Conservation (phyloP, 2,329 filamentous ascomycete species). For the Xylariaceae sp. region DNA sequence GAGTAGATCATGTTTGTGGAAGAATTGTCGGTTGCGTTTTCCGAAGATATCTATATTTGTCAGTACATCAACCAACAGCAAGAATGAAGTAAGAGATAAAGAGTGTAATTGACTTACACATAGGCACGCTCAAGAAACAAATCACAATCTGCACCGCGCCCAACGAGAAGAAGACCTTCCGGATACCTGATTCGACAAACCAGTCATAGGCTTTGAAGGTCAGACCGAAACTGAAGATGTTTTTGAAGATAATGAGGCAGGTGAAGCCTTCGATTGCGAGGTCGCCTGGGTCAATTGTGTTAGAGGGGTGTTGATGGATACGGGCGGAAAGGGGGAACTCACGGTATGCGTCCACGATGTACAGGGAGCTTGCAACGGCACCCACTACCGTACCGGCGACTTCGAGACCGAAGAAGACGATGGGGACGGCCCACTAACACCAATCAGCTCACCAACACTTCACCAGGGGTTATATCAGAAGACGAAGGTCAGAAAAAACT, state of each 20-base stretch:
- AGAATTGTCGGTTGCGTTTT: constrained; percentile 71
- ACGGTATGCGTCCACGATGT: constrained; percentile 91
- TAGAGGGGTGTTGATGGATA: background rate
- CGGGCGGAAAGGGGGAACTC: constrained; percentile 33
- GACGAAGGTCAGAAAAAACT: background rate
- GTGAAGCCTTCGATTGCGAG: constrained; percentile 85
- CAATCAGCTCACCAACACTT: too few species aligned
- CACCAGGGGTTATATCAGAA: background rate
- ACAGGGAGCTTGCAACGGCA: constrained; percentile 76
- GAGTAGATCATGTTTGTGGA: constrained; percentile 68
- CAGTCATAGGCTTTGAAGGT: constrained; percentile 83
- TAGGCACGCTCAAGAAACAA: constrained; percentile 68
- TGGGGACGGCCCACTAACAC: constrained; percentile 60
- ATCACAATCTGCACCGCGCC: constrained; percentile 72
- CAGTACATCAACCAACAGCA: too few species aligned
- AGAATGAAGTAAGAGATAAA: too few species aligned
- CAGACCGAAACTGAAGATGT: constrained; percentile 81
- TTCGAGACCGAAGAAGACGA: constrained; percentile 78
- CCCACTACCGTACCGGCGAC: constrained; percentile 90
- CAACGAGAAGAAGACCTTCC: constrained; percentile 61
- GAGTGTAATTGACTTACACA: constrained; percentile 58
- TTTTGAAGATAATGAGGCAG: constrained; percentile 88
- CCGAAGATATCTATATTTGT: constrained; percentile 78
- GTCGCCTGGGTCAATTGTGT: constrained; percentile 51
- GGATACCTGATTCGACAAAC: constrained; percentile 62